A percentile compares a stretch with the other conserved stretches of the same genome.
Conservation (phyloP, 148 eudicot genomes). For the Diospyros lotus region DNA sequence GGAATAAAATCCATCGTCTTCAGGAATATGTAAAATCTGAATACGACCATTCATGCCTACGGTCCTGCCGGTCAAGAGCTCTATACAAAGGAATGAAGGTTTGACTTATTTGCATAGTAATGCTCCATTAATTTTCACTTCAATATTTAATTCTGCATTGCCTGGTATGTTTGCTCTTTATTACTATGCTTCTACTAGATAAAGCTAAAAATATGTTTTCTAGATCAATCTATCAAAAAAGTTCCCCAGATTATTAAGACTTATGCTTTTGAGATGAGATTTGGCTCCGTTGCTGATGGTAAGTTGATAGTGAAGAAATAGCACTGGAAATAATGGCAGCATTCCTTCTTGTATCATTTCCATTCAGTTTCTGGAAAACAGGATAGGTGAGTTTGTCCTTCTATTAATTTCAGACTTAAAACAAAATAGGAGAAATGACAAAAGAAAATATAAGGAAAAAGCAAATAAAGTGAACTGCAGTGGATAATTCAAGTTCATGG, state of each 20-base stretch:
- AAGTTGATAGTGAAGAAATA: not conserved
- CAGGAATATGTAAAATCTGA: conserved; percentile 84
- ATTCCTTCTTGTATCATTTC: not conserved
- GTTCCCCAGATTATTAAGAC: no score
- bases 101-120: conserved; percentile 12
- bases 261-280: no score
- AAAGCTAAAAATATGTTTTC: not conserved
- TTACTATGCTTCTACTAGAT: not conserved
- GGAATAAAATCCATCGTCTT: conserved; percentile 64
- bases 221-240: not conserved
- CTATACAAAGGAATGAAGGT: conserved; percentile 96
- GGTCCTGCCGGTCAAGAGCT: conserved; percentile 85
- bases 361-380: not conserved
- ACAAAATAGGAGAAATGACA: not conserved
- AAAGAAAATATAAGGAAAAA: not conserved
- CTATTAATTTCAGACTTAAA: not conserved
- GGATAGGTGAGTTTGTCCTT: not conserved
- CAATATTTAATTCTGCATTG: not conserved
- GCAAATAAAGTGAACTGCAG: not conserved
- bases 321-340: not conserved
- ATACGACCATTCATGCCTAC: conserved; percentile 83
- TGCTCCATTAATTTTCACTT: not conserved
- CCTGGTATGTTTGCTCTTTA: not conserved
- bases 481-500: not conserved
- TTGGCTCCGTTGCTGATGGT: not conserved